Percentiles rank a stretch among this genome's conserved stretches.
Conservation (phyloP, 2,329 filamentous ascomycete species). For the Ophioceras dolichostomum region DNA sequence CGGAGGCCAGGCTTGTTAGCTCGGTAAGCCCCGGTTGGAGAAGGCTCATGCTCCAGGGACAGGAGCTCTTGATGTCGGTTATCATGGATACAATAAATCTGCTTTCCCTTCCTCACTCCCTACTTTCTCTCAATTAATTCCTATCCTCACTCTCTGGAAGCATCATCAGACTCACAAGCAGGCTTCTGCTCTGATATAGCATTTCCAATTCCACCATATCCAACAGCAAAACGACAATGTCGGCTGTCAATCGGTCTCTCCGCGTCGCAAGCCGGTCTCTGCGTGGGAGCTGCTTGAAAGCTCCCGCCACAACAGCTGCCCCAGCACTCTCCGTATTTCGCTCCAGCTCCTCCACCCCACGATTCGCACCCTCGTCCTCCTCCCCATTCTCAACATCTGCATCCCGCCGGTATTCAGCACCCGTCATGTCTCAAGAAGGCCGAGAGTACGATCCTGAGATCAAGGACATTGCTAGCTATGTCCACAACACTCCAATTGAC, state of each 20-base stretch:
- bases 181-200: too few relatives aligned
- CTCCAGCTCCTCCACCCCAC: neutral
- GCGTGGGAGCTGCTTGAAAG: neutral
- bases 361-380: neutral
- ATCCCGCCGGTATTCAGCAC: slow-evolving; percentile 22
- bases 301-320: too few relatives aligned
- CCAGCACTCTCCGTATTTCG: too few relatives aligned
- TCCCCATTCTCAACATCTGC: slow-evolving; percentile 2
- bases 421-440: slow-evolving; percentile 32
- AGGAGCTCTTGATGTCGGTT: too few relatives aligned
- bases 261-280: slow-evolving; percentile 2
- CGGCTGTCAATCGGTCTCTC: slow-evolving; percentile 1
- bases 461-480: slow-evolving; percentile 87
- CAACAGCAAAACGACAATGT: neutral
- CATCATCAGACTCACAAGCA: too few relatives aligned
- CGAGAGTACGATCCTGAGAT: slow-evolving; percentile 82
- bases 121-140: too few relatives aligned
- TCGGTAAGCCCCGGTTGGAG: too few relatives aligned
- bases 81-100: too few relatives aligned
- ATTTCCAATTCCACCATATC: neutral
- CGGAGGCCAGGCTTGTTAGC: too few relatives aligned
- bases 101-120: too few relatives aligned
- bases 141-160: too few relatives aligned
- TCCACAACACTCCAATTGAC: slow-evolving; percentile 81
- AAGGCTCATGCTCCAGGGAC: too few relatives aligned